Conservation (phyloP, 2,329 filamentous ascomycete genomes). For the Akanthomyces muscarius region DNA sequence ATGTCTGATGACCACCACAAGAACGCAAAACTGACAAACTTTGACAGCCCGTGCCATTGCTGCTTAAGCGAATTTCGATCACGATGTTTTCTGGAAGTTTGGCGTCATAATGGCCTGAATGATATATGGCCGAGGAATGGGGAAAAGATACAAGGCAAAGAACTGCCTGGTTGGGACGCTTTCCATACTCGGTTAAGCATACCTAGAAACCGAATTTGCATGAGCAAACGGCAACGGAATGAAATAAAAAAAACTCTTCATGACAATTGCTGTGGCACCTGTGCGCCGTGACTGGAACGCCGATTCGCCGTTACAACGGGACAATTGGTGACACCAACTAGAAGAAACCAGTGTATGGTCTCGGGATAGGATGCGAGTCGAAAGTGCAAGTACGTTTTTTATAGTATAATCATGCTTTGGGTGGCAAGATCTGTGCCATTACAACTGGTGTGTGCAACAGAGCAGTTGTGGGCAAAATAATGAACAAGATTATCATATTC, state of each 20-base stretch:
- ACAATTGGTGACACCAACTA: too few relatives aligned
- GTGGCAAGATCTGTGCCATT: too few relatives aligned
- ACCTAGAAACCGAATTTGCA: slow-evolving; percentile 33
- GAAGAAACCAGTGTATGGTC: too few relatives aligned
- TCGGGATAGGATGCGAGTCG: too few relatives aligned
- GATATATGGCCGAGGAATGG: slow-evolving; percentile 33
- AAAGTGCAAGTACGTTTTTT: too few relatives aligned
- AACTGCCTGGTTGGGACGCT: slow-evolving; percentile 37
- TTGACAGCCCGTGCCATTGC: slow-evolving; percentile 56
- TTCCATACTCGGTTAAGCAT: slow-evolving; percentile 40
- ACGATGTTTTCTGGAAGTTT: slow-evolving; percentile 33
- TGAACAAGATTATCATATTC: too few relatives aligned
- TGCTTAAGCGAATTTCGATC: slow-evolving; percentile 36
- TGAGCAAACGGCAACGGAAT: slow-evolving; percentile 38
- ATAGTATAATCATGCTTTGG: too few relatives aligned
- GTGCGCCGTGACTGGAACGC: not conserved
- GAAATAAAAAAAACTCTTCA: slow-evolving; percentile 26
- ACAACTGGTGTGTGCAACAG: too few relatives aligned
- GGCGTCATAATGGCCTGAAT: slow-evolving; percentile 37
- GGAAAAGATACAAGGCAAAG: slow-evolving; percentile 33
- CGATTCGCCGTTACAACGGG: not conserved
- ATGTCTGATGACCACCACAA: not conserved
- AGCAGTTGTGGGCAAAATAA: too few relatives aligned
- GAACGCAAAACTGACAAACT: slow-evolving; percentile 24
- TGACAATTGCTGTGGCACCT: not conserved